Conservation (phyloP, 2,329 filamentous ascomycete genomes). For the Chlorencoelia australis region DNA sequence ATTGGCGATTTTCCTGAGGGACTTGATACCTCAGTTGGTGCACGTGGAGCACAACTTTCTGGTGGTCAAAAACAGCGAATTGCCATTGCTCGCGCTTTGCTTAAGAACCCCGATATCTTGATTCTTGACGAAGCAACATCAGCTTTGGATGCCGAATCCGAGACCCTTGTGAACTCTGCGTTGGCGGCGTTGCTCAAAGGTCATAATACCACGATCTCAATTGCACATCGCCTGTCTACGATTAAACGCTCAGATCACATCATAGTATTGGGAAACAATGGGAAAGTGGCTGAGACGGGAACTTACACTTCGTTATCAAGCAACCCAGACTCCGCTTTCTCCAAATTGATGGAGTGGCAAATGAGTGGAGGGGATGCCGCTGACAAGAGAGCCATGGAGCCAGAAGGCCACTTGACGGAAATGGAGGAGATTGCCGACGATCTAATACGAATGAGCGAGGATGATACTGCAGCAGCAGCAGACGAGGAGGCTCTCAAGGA, state of each 20-base stretch:
- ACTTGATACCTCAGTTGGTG: conserved; percentile 86
- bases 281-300: conserved; percentile 83
- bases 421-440: conserved; percentile 8
- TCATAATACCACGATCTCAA: conserved; percentile 93
- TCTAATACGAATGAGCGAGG: conserved; percentile 10
- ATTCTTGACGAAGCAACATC: conserved; percentile 96
- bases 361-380: conserved; percentile 71
- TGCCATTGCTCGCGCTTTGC: conserved; percentile 85
- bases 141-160: conserved; percentile 89
- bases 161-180: conserved; percentile 91
- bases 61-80: conserved; percentile 97
- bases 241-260: conserved; percentile 95
- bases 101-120: conserved; percentile 93
- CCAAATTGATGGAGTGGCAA: conserved; percentile 97
- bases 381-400: conserved; percentile 26
- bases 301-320: conserved; percentile 68
- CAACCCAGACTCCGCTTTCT: conserved; percentile 74
- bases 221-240: conserved; percentile 88
- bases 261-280: conserved; percentile 80
- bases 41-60: conserved; percentile 84
- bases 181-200: conserved; percentile 71
- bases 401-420: conserved; percentile 21
- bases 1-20: conserved; percentile 95
- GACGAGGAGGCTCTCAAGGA: conserved; percentile 14
- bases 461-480: conserved; percentile 6